Evolutionary conservation across 2,329 filamentous ascomycete species (phyloP), one percentile per base, ranked within the genome.

Genomic region (Pseudocercospora fuligena): DNA sequence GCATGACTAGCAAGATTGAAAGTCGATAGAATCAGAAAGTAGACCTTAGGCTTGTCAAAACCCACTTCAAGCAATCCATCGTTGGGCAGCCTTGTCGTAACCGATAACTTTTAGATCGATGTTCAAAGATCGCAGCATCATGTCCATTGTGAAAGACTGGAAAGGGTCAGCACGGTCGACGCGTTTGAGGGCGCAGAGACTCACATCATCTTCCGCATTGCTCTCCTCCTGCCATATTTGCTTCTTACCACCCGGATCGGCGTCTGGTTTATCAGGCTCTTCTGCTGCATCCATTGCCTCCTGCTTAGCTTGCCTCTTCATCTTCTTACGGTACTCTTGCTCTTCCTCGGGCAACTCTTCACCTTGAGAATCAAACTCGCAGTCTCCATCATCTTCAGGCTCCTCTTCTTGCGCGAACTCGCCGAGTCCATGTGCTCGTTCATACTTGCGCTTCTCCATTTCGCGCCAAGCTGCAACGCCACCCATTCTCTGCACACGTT

Each of bases 51-150:
- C 25, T 31, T 54, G 49, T 8, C 23, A 6, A 3, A 16, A 5
- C n/a, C 5, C 5, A 6, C 14, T 21, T 85, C 77, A 87, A 66
- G 82, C 82, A 60, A 83, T 78, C 89, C 89, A 91, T 74, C 81
- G 80, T 74, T 89, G 86, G 61, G 79, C 76, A 12, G 80, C 76
- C 65, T 83, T 82, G 76, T 90, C 87, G 75, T 86, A 91, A 5
- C 89, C 89, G 69, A 92, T 89, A n/a, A 86, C 74, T 58, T 83
- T 79, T 4, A 87, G 77, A 63, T 90, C 87, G 64, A 91, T 85
- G 72, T 90, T 89, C 66, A 91, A 79, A 31, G 84, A 87, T 70
- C 84, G 85, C 16, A 92, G 82, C 89, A 91, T 91, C 84, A 87
- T 87, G 57, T 86, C 87, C 85, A 92, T 89, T 12, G 88, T 90